Evolutionary conservation across 768 basidiomycete genomes (phyloP).

Genomic region (Paxillus rubicundulus): DNA sequence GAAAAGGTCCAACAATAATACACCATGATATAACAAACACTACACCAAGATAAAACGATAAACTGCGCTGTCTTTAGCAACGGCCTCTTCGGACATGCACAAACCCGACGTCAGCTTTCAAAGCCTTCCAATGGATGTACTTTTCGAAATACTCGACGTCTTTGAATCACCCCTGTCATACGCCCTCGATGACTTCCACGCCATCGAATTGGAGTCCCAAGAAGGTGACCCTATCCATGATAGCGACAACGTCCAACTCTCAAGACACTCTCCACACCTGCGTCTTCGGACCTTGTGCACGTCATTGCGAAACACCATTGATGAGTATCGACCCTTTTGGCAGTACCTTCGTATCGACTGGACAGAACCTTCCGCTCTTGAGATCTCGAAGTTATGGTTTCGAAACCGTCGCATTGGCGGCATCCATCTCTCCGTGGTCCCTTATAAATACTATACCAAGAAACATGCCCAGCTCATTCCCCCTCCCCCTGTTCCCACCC

Average conservation of each 20-base stretch:
- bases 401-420: neutral
- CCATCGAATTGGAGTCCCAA: neutral
- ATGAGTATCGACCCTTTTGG: neutral
- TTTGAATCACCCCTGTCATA: neutral
- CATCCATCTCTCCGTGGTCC: neutral
- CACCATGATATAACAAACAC: neutral
- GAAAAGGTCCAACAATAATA: neutral
- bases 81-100: too few relatives aligned
- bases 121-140: neutral
- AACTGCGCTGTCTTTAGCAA: neutral
- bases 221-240: too few relatives aligned
- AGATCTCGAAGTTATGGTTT: neutral
- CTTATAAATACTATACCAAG: neutral
- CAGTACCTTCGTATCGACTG: neutral
- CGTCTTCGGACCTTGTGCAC: neutral
- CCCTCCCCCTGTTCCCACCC: neutral
- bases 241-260: neutral
- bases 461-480: neutral
- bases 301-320: neutral
- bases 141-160: neutral
- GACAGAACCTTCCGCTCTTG: neutral
- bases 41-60: too few relatives aligned
- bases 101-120: neutral
- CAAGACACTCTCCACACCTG: neutral
- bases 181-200: neutral